Base-by-base conservation (phyloP, 176 grass and related monocot species). In the Canna indica region DNA sequence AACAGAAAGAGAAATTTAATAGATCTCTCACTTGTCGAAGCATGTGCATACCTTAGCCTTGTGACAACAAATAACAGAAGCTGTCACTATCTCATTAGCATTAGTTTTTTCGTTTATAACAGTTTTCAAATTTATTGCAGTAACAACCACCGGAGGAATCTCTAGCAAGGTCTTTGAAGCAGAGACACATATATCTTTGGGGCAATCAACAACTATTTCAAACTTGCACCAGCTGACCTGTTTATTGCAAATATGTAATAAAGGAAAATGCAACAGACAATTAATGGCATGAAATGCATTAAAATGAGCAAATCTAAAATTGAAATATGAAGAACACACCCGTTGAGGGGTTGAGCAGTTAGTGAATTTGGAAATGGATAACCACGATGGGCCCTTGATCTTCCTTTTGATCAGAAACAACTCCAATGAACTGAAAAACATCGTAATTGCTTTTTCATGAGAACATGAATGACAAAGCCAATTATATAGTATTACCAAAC, bases 161-260 rank as follows among this genome's bases (percentile, higher is more conserved):
- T 95, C 86, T 66, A 77, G 42, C n/a, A 65, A 35, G 26, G 44
- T 73, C 46, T 78, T 95, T 82, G 86, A 78, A 74, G 79, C 64
- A 59, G 83, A 80, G 79, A 83, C 50, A 77, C 83, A 81, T 60
- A 99, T 84, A 36, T 99, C 84, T 77, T 99, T 99, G 53, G 90
- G 90, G 58, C 69, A 90, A 80, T 93, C 78, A 70, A 99, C 84
- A 62, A 70, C 75, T 75, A 99, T 72, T 77, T 99, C 94, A 90
- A 85, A 90, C 77, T 90, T 99, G 68, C 90, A 99, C 94, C 94
- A 99, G 82, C 94, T 99, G 67, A 90, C 86, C 94, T 99, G 80
- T 84, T 72, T 54, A 74, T 75, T 64, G 44, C 4, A 20, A 3
- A 76, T 50, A 26, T 39, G 14, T 63, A n/a, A 58, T 14, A 18